These are phyloP conservation scores for Entelexis paramagnoliae DNA, from an alignment of 1,139 yeast genomes.

Conservation along the genomic window DNA sequence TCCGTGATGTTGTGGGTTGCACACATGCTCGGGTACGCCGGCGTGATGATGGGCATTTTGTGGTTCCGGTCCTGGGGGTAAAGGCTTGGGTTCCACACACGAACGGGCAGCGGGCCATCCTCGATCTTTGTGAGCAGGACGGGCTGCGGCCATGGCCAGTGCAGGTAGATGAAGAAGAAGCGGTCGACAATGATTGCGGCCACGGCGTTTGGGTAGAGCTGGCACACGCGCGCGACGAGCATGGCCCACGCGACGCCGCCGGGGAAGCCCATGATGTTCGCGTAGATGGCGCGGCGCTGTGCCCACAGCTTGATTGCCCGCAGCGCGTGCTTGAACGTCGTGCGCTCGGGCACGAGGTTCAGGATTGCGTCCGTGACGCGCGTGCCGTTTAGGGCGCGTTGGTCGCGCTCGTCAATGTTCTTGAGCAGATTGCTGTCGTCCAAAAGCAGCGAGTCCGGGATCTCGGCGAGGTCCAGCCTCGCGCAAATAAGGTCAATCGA, in stretches of 20 bases:
- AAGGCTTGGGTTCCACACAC: constrained; percentile 93
- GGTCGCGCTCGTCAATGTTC: constrained; percentile 81
- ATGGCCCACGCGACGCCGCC: constrained; percentile 99
- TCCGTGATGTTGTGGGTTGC: constrained; percentile 92
- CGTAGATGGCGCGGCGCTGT: constrained; percentile 84
- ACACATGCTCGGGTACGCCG: constrained; percentile 99
- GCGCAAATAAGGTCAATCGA: constrained; percentile 87
- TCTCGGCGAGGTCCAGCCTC: constrained; percentile 65
- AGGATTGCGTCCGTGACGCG: constrained; percentile 94
- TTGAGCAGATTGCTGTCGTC: constrained; percentile 75
- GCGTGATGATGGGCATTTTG: constrained; percentile 97
- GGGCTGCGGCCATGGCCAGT: constrained; percentile 99
- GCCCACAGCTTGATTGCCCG: constrained; percentile 96
- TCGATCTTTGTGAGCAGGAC: constrained; percentile 84
- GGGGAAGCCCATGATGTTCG: constrained; percentile 91
- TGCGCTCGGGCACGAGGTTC: constrained; percentile 79
- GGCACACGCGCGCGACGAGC: constrained; percentile 95
- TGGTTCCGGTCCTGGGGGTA: constrained; percentile 83
- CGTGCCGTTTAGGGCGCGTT: constrained; percentile 86
- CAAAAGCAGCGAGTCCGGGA: constrained; percentile 61
- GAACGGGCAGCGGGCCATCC: constrained; percentile 91
- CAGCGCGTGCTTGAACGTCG: constrained; percentile 84
- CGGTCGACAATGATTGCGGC: constrained; percentile 82
- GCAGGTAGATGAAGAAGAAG: constrained; percentile 71
- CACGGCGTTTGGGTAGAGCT: constrained; percentile 89